Base-by-base conservation (phyloP, 176 grass and related monocot species). In the Zizania latifolia region DNA sequence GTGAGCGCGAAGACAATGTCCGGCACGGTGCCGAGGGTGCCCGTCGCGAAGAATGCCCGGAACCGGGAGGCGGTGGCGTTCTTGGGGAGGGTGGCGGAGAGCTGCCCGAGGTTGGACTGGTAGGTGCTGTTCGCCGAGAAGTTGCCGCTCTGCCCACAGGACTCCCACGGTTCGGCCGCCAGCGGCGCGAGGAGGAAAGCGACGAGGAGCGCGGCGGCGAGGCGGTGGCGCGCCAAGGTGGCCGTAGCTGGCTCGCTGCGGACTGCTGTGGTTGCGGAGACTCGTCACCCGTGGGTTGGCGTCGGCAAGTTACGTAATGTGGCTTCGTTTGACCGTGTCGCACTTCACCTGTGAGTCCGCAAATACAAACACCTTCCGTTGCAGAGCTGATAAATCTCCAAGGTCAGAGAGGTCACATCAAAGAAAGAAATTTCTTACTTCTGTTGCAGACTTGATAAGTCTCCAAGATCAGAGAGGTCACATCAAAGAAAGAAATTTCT, bases 51-150 rank as follows among this genome's bases (percentile, higher is more conserved):
- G 44, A 84, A n/a, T n/a, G n/a, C n/a, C n/a, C n/a, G 86, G 5
- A 39, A 16, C 2, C 27, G 2, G 10, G 72, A 27, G 38, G 50
- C 12, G 33, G 72, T 6, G 13, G 68, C 58, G 59, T 74, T 66
- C 44, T 26, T n/a, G 50, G 62, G 62, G 66, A 86, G 63, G n/a
- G 72, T 65, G 46, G 82, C 8, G 12, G 85, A 80, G 69, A 89
- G 75, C n/a, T 58, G 70, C 8, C 30, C 6, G 45, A 87, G 83
- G 76, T 84, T 93, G 80, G 66, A 34, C 16, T 63, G 30, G 66
- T 59, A 93, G 5, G 65, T 39, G 43, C 55, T 54, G 74, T 66
- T 58, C 10, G 10, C 29, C 2, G 78, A 14, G 72, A 68, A 83
- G 62, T 57, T 58, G n/a, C 31, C 10, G 31, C 1, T 19, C 12